phyloP scores from a whole-genome alignment of 2,329 filamentous ascomycete species.

The Pseudophaeomoniella oleicola region DNA sequence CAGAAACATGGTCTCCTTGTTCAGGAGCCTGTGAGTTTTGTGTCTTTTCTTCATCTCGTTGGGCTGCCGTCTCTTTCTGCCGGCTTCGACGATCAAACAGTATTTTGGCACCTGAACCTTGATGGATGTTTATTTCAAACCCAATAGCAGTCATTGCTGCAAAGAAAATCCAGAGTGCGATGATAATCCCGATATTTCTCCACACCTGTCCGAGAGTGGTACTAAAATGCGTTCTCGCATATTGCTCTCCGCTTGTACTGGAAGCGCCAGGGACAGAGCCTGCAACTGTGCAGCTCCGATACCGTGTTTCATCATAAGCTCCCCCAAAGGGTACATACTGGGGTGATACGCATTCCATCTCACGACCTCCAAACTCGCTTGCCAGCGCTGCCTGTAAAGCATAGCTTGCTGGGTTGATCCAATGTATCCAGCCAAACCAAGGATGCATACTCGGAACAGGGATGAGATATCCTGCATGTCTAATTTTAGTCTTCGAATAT shows the following conservation, averaged over 20 bases:
- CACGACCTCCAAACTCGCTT: conserved; percentile 43
- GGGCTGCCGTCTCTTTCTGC: too few species aligned
- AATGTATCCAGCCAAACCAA: conserved; percentile 56
- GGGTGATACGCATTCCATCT: conserved; percentile 42
- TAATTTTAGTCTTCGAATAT: too few species aligned
- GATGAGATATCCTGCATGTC: conserved; percentile 47
- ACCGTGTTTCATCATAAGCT: conserved; percentile 43
- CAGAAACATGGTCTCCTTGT: too few species aligned
- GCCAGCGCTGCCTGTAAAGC: conserved; percentile 46
- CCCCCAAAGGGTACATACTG: conserved; percentile 28
- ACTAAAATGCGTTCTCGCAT: conserved; percentile 38
- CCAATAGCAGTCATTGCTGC: too few species aligned
- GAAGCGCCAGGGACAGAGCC: conserved; percentile 39
- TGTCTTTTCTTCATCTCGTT: too few species aligned
- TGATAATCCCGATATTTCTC: conserved; percentile 56
- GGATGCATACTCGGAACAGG: conserved; percentile 41
- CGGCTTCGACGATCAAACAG: too few species aligned
- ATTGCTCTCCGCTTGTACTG: conserved; percentile 46
- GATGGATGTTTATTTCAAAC: too few species aligned
- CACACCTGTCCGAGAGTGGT: conserved; percentile 46
- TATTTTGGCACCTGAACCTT: too few species aligned
- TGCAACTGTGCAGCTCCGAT: conserved; percentile 42
- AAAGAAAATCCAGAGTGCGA: conserved; percentile 50
- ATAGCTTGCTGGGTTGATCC: conserved; percentile 51
- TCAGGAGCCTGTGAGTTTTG: too few species aligned